These are phyloP conservation scores for Tricholoma bakamatsutake DNA, from an alignment of 768 basidiomycete genomes.

Conservation along the genomic window DNA sequence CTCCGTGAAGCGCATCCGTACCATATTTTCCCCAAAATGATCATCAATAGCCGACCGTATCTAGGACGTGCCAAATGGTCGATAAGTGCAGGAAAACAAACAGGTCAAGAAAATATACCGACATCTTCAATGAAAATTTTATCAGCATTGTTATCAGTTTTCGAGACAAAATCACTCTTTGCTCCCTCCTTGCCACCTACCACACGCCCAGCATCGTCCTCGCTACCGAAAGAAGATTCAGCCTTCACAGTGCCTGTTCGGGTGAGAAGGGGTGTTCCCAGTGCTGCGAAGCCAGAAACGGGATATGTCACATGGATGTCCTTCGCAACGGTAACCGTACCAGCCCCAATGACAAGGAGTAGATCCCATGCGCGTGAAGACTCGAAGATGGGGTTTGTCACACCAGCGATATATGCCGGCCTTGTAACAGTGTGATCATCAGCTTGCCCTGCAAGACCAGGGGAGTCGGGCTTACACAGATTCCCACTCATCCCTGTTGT, in stretches of 20 bases:
- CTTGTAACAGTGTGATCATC: slow-evolving; percentile 29
- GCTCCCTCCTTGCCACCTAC: slow-evolving; percentile 47
- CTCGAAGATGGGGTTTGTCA: slow-evolving; percentile 96
- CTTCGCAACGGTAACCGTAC: slow-evolving; percentile 81
- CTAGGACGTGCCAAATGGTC: slow-evolving; percentile 30
- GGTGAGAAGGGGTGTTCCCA: slow-evolving; percentile 38
- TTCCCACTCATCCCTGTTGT: slow-evolving; percentile 86
- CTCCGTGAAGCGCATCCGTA: slow-evolving; percentile 86
- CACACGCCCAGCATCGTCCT: slow-evolving; percentile 65
- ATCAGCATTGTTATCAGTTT: slow-evolving; percentile 61
- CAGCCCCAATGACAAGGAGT: slow-evolving; percentile 84
- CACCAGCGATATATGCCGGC: slow-evolving; percentile 92
- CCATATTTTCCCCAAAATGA: slow-evolving; percentile 86
- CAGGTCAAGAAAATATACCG: slow-evolving; percentile 24
- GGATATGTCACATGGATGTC: slow-evolving; percentile 67
- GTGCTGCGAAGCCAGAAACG: slow-evolving; percentile 30
- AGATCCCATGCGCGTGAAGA: slow-evolving; percentile 86
- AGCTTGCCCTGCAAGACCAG: background rate
- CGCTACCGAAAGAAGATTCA: slow-evolving; percentile 55
- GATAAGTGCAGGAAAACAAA: slow-evolving; percentile 1
- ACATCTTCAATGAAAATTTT: slow-evolving; percentile 94
- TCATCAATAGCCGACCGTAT: slow-evolving; percentile 82
- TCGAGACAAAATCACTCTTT: slow-evolving; percentile 51
- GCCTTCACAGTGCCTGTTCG: slow-evolving; percentile 62
- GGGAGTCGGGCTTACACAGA: slow-evolving; percentile 53